Evolutionary conservation across 805 yeast species (phyloP).

Genomic region (Candida dajiaensis): DNA sequence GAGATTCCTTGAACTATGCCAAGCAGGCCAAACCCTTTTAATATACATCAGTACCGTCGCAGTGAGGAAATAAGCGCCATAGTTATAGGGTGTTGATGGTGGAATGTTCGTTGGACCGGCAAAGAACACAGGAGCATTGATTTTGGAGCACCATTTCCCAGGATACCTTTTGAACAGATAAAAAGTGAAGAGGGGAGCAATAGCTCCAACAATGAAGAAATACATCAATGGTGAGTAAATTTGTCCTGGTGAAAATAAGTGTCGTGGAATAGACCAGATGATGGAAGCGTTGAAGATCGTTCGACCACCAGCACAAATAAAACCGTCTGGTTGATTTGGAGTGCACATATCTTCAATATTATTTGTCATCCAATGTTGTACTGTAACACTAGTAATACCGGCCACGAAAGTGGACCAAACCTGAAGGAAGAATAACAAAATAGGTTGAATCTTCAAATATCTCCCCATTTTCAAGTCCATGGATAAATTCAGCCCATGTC

Average conservation of each 20-base stretch:
- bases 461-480: constrained; percentile 50
- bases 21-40: constrained; percentile 39
- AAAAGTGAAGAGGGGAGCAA: constrained; percentile 31
- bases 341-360: constrained; percentile 34
- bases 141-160: constrained; percentile 27
- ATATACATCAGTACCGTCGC: constrained; percentile 40
- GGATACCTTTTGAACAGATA: constrained; percentile 25
- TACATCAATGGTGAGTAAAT: constrained; percentile 49
- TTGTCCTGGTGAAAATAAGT: constrained; percentile 40
- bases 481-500: constrained; percentile 45
- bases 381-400: constrained; percentile 30
- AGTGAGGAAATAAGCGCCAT: constrained; percentile 44
- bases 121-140: constrained; percentile 61
- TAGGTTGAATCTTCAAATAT: constrained; percentile 54
- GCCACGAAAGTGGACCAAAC: constrained; percentile 35
- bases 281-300: constrained; percentile 46
- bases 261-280: constrained; percentile 46
- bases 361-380: constrained; percentile 35
- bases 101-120: constrained; percentile 55
- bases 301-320: constrained; percentile 35
- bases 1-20: constrained; percentile 43
- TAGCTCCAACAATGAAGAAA: constrained; percentile 50
- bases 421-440: constrained; percentile 43
- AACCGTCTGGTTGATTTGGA: constrained; percentile 33
- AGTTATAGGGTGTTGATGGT: constrained; percentile 68